Conservation (phyloP, 1,284 basidiomycete genomes). For the Rhizoctonia solani region DNA sequence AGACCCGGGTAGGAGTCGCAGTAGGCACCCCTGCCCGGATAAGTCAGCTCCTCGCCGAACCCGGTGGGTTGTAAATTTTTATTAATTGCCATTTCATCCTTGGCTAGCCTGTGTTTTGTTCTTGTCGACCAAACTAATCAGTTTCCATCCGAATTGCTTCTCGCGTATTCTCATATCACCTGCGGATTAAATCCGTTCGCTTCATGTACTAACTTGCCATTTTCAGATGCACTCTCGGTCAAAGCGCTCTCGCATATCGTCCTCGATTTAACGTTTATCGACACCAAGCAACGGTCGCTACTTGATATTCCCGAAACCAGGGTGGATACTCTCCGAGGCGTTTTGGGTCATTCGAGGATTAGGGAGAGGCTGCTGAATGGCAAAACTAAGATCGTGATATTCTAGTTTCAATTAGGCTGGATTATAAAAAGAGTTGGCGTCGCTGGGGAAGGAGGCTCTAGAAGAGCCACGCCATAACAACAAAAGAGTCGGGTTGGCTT, state of each 20-base stretch:
- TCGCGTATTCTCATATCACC: slow-evolving; percentile 25
- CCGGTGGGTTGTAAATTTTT: slow-evolving; percentile 55
- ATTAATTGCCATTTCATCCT: no score
- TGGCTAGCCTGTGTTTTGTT: background rate
- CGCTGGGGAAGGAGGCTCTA: no score
- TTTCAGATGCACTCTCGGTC: slow-evolving; percentile 65
- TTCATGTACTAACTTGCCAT: slow-evolving; percentile 2
- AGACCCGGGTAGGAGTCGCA: slow-evolving; percentile 75
- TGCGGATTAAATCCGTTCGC: background rate
- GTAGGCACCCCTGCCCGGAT: slow-evolving; percentile 82
- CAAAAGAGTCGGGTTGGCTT: no score
- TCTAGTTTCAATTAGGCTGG: no score
- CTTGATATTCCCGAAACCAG: slow-evolving; percentile 81
- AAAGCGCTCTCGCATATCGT: slow-evolving; percentile 80
- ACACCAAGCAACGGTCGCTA: slow-evolving; percentile 72
- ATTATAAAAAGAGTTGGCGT: no score
- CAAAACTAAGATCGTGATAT: slow-evolving; percentile 74
- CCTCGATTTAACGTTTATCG: slow-evolving; percentile 69
- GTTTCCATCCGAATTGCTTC: background rate
- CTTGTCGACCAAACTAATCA: background rate
- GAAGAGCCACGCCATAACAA: no score
- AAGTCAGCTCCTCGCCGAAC: slow-evolving; percentile 76
- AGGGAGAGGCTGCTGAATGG: slow-evolving; percentile 46
- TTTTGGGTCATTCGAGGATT: slow-evolving; percentile 57
- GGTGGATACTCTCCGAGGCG: slow-evolving; percentile 75